These are phyloP conservation scores for Acanthamoeba castellanii DNA, from an alignment of 208 protist genomes.

Conservation along the genomic window DNA sequence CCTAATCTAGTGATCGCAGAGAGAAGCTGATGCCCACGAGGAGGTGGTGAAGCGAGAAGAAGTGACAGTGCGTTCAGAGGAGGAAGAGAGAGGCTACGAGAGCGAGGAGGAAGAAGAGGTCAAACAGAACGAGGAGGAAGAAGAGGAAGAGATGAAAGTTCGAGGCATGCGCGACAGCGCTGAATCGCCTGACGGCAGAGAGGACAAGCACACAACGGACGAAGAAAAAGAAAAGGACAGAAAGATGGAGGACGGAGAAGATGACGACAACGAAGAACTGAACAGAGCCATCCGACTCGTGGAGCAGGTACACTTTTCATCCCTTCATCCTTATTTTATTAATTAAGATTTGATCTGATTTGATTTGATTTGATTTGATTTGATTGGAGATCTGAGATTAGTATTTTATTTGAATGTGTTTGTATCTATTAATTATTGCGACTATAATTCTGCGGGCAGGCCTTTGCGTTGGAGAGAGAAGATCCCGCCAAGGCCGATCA, in stretches of 20 bases:
- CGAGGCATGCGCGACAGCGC: not conserved
- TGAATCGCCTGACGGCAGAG: too few relatives aligned
- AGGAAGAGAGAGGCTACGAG: not conserved
- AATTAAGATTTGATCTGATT: too few relatives aligned
- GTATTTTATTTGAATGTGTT: not conserved
- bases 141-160: not conserved
- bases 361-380: too few relatives aligned
- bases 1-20: too few relatives aligned
- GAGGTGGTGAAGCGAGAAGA: not conserved
- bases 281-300: not conserved
- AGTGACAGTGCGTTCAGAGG: not conserved
- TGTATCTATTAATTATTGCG: not conserved
- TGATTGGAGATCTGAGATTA: not conserved
- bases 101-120: not conserved
- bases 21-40: too few relatives aligned
- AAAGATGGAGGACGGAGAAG: not conserved
- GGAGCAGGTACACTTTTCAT: not conserved
- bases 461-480: not conserved
- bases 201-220: too few relatives aligned
- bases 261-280: not conserved
- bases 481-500: conserved; percentile 13
- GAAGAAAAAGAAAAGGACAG: not conserved
- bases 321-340: too few relatives aligned
- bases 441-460: not conserved
- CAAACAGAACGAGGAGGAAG: not conserved